Conservation (phyloP, 139 green algal species). For the Chlorella sp. region DNA sequence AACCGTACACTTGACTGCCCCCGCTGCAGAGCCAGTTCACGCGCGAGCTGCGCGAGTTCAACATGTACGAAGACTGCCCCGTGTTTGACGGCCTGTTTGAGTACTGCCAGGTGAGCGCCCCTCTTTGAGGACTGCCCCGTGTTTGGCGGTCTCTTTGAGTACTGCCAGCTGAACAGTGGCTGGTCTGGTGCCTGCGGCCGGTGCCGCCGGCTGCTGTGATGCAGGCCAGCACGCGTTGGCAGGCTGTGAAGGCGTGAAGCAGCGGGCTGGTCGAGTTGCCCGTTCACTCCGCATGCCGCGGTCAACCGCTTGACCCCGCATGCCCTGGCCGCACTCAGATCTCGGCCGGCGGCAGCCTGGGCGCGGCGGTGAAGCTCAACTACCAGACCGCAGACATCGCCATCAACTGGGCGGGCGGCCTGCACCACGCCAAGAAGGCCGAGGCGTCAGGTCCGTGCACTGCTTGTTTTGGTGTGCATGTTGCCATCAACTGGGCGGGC, state of each 20-base stretch:
- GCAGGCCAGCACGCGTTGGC: too few species aligned
- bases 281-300: too few species aligned
- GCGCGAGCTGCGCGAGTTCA: slow-evolving; percentile 55
- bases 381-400: slow-evolving; percentile 82
- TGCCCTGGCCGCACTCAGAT: slow-evolving; percentile 2
- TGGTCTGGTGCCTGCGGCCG: background rate
- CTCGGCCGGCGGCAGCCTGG: slow-evolving; percentile 90
- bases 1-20: background rate
- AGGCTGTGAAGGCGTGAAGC: too few species aligned
- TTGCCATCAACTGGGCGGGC: slow-evolving; percentile 96
- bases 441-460: slow-evolving; percentile 54
- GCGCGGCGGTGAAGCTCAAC: slow-evolving; percentile 92
- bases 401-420: slow-evolving; percentile 97
- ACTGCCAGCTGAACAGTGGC: slow-evolving; percentile 75
- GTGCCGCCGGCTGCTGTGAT: background rate
- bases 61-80: slow-evolving; percentile 91
- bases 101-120: slow-evolving; percentile 84
- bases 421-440: slow-evolving; percentile 97
- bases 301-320: too few species aligned
- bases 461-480: too few species aligned
- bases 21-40: background rate
- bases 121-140: slow-evolving; percentile 89
- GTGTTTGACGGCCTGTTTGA: slow-evolving; percentile 96
- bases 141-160: slow-evolving; percentile 94
- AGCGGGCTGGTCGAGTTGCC: too few species aligned